Evolutionary conservation across 192 early-diverging fungal genomes (phyloP).

Genomic region (Linnemannia zychae): DNA sequence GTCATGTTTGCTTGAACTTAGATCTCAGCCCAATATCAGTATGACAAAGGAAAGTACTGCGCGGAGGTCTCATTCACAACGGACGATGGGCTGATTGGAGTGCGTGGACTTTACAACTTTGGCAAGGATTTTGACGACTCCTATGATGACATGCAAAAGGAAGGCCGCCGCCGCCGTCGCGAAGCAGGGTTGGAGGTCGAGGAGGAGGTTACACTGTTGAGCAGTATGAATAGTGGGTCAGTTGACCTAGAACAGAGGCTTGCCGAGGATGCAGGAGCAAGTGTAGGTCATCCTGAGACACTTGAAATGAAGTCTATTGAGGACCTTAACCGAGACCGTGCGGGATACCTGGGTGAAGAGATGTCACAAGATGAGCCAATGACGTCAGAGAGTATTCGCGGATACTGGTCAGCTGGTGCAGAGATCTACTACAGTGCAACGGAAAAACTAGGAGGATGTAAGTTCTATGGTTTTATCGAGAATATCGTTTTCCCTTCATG

Average conservation of each 20-base stretch:
- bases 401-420: conserved; percentile 75
- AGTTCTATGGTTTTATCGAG: conserved; percentile 15
- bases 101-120: conserved; percentile 87
- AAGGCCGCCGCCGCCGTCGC: conserved; percentile 20
- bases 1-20: conserved; percentile 39
- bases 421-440: conserved; percentile 82
- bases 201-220: conserved; percentile 19
- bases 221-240: conserved; percentile 56
- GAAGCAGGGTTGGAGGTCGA: neutral
- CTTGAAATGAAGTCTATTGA: neutral
- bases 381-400: conserved; percentile 50
- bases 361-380: conserved; percentile 17
- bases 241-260: conserved; percentile 65
- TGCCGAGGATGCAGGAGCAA: neutral
- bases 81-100: conserved; percentile 83
- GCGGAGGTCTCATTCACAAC: conserved; percentile 82
- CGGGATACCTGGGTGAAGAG: conserved; percentile 40
- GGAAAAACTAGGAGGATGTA: conserved; percentile 92
- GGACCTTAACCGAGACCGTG: neutral
- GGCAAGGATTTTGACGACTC: conserved; percentile 57
- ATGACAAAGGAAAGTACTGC: conserved; percentile 80
- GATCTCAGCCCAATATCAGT: conserved; percentile 76
- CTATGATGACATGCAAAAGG: conserved; percentile 33
- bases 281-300: neutral
- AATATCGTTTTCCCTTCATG: conserved; percentile 13